Evolutionary conservation across 1,284 basidiomycete genomes (phyloP).

Genomic region (Amylostereum chailletii): DNA sequence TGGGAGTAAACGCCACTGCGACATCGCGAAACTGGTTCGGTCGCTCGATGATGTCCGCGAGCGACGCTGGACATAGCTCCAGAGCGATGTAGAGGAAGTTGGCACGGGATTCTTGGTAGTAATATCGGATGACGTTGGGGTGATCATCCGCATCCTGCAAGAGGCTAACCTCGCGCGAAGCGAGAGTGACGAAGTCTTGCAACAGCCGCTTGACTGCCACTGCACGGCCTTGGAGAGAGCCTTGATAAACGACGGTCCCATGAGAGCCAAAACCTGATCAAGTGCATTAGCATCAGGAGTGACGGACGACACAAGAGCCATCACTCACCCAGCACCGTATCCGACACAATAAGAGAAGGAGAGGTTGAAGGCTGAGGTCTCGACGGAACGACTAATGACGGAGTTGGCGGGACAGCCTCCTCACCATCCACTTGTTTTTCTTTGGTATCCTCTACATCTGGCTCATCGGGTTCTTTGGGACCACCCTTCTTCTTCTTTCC

Average conservation of each 20-base stretch:
- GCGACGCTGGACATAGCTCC: slow-evolving; percentile 90
- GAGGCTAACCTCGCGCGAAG: slow-evolving; percentile 89
- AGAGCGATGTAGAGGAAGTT: slow-evolving; percentile 97
- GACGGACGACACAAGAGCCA: not conserved
- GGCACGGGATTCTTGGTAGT: slow-evolving; percentile 89
- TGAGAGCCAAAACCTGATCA: slow-evolving; percentile 91
- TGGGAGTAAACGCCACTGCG: slow-evolving; percentile 69
- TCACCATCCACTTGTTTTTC: slow-evolving; percentile 7
- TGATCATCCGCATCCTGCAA: slow-evolving; percentile 97
- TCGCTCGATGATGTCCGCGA: slow-evolving; percentile 87
- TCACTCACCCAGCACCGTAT: slow-evolving; percentile 66
- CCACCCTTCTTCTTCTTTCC: slow-evolving; percentile 40
- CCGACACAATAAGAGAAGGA: slow-evolving; percentile 57
- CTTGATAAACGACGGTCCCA: slow-evolving; percentile 91
- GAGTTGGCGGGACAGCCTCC: slow-evolving; percentile 6
- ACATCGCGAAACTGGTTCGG: slow-evolving; percentile 70
- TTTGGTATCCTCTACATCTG: slow-evolving; percentile 22
- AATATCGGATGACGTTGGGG: slow-evolving; percentile 97
- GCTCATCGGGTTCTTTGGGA: slow-evolving; percentile 12
- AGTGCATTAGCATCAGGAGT: not conserved
- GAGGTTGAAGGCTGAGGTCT: slow-evolving; percentile 21
- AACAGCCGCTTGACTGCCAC: slow-evolving; percentile 96
- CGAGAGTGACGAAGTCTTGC: slow-evolving; percentile 92
- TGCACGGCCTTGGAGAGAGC: slow-evolving; percentile 90
- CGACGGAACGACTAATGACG: slow-evolving; percentile 18